These are phyloP conservation scores for Solanum dulcamara DNA, from an alignment of 257 asterid species.

Conservation along the genomic window DNA sequence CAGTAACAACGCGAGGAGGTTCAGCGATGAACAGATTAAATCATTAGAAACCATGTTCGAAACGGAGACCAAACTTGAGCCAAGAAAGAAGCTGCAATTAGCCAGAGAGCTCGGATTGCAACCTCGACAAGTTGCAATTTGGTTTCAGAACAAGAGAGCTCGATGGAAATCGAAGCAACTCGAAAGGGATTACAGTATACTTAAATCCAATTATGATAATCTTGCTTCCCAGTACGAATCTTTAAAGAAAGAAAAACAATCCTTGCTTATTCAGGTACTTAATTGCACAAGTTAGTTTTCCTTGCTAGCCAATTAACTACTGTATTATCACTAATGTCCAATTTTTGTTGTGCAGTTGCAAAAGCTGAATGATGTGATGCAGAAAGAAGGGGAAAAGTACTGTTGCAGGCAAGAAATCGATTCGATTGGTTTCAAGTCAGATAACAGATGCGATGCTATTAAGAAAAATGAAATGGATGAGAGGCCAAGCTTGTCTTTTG, in stretches of 20 bases:
- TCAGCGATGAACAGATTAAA: constrained; percentile 44
- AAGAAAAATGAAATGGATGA: not conserved
- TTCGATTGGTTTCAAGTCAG: not conserved
- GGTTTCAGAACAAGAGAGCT: constrained; percentile 70
- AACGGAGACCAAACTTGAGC: constrained; percentile 35
- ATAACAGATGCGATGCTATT: not conserved
- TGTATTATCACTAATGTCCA: not conserved
- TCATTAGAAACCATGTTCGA: constrained; percentile 36
- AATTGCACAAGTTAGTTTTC: not conserved
- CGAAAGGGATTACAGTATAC: constrained; percentile 22
- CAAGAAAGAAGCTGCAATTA: constrained; percentile 31
- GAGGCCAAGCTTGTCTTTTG: not conserved
- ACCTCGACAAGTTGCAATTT: constrained; percentile 57
- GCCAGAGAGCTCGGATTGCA: constrained; percentile 47
- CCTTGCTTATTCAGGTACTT: constrained; percentile 33
- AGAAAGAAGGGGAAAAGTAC: not conserved
- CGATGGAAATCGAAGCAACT: constrained; percentile 55
- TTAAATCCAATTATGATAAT: constrained; percentile 21
- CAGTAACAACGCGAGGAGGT: constrained; percentile 23
- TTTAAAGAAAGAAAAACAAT: constrained; percentile 29
- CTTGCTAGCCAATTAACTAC: not conserved
- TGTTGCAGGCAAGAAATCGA: constrained; percentile 5
- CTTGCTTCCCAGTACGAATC: constrained; percentile 24
- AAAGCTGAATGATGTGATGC: constrained; percentile 16
- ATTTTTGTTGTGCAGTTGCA: constrained; percentile 21